These are phyloP conservation scores for Prinsepia uniflora DNA, from an alignment of 306 rosid species.

Conservation along the genomic window DNA sequence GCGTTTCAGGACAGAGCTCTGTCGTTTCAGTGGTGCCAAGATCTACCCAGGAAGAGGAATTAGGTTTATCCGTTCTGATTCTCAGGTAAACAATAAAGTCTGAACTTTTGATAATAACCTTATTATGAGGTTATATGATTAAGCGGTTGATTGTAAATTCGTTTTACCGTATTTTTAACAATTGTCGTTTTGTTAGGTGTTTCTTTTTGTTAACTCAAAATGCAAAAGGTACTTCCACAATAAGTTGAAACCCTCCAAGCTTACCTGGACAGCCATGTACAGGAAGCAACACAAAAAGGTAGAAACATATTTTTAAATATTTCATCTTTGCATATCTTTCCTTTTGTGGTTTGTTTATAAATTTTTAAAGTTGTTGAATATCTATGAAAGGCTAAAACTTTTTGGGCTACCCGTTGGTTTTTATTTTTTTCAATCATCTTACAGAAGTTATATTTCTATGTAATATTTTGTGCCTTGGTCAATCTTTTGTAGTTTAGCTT, in stretches of 20 bases:
- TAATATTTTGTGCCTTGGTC: background rate
- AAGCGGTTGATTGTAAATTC: background rate
- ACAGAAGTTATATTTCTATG: background rate
- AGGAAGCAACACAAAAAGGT: conserved; percentile 92
- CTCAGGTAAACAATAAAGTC: conserved; percentile 51
- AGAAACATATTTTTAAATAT: background rate
- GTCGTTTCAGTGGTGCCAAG: conserved; percentile 86
- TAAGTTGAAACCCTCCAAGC: conserved; percentile 78
- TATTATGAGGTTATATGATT: background rate
- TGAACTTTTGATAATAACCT: background rate
- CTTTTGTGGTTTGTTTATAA: too few species aligned
- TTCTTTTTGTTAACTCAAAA: conserved; percentile 72
- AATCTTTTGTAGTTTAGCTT: background rate
- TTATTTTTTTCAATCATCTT: background rate
- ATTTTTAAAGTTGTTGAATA: background rate
- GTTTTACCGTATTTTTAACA: background rate
- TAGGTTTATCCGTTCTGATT: conserved; percentile 75
- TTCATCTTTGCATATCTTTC: too few species aligned
- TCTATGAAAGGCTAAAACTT: background rate
- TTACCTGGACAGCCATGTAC: conserved; percentile 86
- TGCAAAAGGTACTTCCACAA: conserved; percentile 80
- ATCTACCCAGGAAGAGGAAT: conserved; percentile 87
- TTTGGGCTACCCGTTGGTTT: background rate
- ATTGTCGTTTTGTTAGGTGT: conserved; percentile 41
- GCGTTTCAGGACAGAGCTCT: conserved; percentile 66